Evolutionary conservation across 257 asterid genomes (phyloP).

Genomic region (Cordia subcordata): DNA sequence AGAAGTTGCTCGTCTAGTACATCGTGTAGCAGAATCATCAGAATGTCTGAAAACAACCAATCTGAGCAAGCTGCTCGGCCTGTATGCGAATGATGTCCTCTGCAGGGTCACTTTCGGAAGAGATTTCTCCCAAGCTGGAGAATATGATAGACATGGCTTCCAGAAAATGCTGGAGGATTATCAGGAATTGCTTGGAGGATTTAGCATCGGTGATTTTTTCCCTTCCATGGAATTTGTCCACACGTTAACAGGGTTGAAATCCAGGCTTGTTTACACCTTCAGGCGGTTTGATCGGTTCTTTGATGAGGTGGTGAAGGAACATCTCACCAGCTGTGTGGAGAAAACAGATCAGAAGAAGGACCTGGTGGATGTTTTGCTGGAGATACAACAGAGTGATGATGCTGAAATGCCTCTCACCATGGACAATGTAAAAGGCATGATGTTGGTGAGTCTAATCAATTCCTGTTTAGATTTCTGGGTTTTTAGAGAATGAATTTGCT

Average conservation of each 20-base stretch:
- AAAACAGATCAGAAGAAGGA: slow-evolving; percentile 24
- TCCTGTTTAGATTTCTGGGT: background rate
- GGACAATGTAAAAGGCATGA: slow-evolving; percentile 62
- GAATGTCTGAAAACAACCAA: slow-evolving; percentile 8
- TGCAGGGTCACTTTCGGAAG: slow-evolving; percentile 43
- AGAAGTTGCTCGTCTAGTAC: slow-evolving; percentile 37
- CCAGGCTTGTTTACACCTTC: slow-evolving; percentile 36
- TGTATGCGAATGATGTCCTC: slow-evolving; percentile 46
- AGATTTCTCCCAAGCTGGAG: slow-evolving; percentile 41
- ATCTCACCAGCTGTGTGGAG: slow-evolving; percentile 2
- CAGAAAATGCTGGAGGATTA: slow-evolving; percentile 43
- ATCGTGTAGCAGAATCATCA: slow-evolving; percentile 30
- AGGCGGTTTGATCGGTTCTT: slow-evolving; percentile 36
- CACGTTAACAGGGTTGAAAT: slow-evolving; percentile 35
- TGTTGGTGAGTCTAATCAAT: slow-evolving; percentile 32
- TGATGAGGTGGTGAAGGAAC: slow-evolving; percentile 34
- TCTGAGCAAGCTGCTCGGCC: slow-evolving; percentile 23
- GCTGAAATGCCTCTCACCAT: slow-evolving; percentile 43
- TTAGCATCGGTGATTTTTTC: slow-evolving; percentile 51
- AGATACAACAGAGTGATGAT: slow-evolving; percentile 19
- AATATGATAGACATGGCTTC: slow-evolving; percentile 39
- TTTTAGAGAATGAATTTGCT: too few species aligned
- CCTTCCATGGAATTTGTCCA: slow-evolving; percentile 55
- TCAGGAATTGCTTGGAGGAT: slow-evolving; percentile 50
- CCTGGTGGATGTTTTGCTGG: slow-evolving; percentile 55